Base-by-base conservation (phyloP, 2,329 filamentous ascomycete genomes). In the Ophiostoma ulmi region DNA sequence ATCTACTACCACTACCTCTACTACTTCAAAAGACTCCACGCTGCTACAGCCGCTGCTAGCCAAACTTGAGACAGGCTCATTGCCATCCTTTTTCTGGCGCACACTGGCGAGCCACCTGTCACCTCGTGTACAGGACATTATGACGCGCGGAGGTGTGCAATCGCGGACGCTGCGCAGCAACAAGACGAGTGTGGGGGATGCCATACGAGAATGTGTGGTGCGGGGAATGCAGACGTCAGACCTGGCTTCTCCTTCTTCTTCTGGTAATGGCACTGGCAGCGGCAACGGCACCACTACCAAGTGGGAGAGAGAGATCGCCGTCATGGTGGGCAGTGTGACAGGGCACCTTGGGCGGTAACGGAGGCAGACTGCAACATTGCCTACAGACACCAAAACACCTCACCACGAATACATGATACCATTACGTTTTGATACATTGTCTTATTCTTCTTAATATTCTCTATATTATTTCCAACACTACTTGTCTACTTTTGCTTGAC, bases 11-110 rank as follows among this genome's bases (percentile, higher is more conserved):
- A 31, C 31, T 76, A 90, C 92, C 7, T 69, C 75, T 14, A 39
- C 77, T 10, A 65, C 73, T 5, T 70, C 75, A 17, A 77, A 82
- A 64, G 78, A 77, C 7, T 76, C 77, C 5, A 86, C 82, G 71
- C 85, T 97, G 61, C 84, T 97, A 0, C 86, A 90, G 71, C 90
- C 90, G 0, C 82, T 97, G 0, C 85, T 97, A 10, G 82, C 86
- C 13, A 84, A 90, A n/a, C 86, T 99, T 8, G 95, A 98, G 79
- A 97, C 93, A 0, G 88, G 91, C 0, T 95, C 92, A 1, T 82
- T 99, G 20, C 88, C 93, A 1, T 94, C 91, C 0, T 97, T 94
- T 78, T 99, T 97, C 81, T 99, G 95, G 93, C 87, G 95, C 69
- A 91, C 91, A 10, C 86, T 98, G 76, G 95, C 95, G 0, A 88